Evolutionary conservation across 2,329 filamentous ascomycete genomes (phyloP), one percentile per base, ranked within the genome.

Genomic region (Dothiorella sarmentorum): DNA sequence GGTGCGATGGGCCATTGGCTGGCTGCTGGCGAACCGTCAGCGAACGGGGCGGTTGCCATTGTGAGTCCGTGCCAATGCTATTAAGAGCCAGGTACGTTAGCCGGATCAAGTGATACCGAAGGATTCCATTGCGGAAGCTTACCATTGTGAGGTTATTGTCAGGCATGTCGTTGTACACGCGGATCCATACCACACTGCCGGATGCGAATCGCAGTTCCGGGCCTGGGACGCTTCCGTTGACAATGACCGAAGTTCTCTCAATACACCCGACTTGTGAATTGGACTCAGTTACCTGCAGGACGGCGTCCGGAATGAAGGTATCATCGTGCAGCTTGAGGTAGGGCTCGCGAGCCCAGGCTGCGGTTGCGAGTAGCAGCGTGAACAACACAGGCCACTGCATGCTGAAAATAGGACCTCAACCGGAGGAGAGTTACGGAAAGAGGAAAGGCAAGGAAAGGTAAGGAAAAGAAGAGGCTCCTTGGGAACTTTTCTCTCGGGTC

Each of bases 31-130:
- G 82, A 78, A 3, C 86, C 85, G 63, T 88, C 86, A 1, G 84
- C 83, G 69, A 86, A 88, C 0, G 84, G 83, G 1, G 84, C 81
- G 29, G 80, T 76, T 29, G 79, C 73, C 67, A 84, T 81, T 15
- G 78, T 80, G 7, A 89, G 75, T 11, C 86, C 86, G 70, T 88
- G 85, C 85, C 85, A 88, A 66, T 88, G 85, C 81, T 86, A 13
- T 3, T 7, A 15, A 3, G 10, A 17, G n/a, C n/a, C n/a, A 38
- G 10, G 2, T 43, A 10, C 56, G 37, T 27, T 26, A 17, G 10
- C n/a, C 7, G 15, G 11, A 7, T 20, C n/a, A 27, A 9, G 29
- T 15, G 15, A 20, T 63, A 43, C 62, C 53, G 13, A 38, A 4
- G 18, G 17, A 49, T 24, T 31, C 15, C 11, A 17, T 33, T 49